Evolutionary conservation across 768 basidiomycete species (phyloP).

Genomic region (Pholiota microspora): DNA sequence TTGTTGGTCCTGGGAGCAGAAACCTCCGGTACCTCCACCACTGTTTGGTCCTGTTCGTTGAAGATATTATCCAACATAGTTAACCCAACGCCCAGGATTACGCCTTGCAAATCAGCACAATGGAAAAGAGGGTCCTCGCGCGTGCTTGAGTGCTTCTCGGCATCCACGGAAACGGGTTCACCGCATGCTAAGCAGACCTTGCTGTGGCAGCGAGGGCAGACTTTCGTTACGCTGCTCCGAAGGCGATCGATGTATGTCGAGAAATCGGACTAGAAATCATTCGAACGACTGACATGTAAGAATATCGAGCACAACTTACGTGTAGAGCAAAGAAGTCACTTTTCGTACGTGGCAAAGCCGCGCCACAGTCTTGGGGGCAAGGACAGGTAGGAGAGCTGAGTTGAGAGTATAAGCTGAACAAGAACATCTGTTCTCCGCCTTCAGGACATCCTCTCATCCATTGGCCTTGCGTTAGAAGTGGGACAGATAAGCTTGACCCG

Average conservation of each 20-base stretch:
- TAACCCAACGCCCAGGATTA: conserved; percentile 88
- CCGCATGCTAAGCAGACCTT: conserved; percentile 77
- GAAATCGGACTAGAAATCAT: conserved; percentile 61
- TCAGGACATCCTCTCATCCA: conserved; percentile 99
- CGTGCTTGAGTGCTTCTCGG: conserved; percentile 37
- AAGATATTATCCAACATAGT: conserved; percentile 81
- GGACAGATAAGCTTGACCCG: conserved; percentile 42
- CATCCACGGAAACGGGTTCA: conserved; percentile 50
- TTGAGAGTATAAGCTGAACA: conserved; percentile 82
- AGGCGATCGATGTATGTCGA: conserved; percentile 66
- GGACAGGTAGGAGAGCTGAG: conserved; percentile 59
- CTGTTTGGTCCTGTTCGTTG: conserved; percentile 47
- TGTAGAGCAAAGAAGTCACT: conserved; percentile 81
- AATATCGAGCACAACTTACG: conserved; percentile 45
- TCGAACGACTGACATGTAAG: conserved; percentile 13
- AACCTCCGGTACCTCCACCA: conserved; percentile 29
- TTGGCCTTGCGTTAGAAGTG: conserved; percentile 82
- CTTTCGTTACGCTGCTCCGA: conserved; percentile 50
- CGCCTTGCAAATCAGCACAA: conserved; percentile 86
- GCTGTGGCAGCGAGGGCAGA: conserved; percentile 60
- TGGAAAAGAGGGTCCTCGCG: conserved; percentile 72
- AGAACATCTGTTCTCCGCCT: conserved; percentile 84
- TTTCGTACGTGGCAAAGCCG: conserved; percentile 56
- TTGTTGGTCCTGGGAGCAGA: conserved; percentile 38
- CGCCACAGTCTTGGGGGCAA: conserved; percentile 79